phyloP scores from a whole-genome alignment of 306 rosid species.

The Quercus wislizeni region DNA sequence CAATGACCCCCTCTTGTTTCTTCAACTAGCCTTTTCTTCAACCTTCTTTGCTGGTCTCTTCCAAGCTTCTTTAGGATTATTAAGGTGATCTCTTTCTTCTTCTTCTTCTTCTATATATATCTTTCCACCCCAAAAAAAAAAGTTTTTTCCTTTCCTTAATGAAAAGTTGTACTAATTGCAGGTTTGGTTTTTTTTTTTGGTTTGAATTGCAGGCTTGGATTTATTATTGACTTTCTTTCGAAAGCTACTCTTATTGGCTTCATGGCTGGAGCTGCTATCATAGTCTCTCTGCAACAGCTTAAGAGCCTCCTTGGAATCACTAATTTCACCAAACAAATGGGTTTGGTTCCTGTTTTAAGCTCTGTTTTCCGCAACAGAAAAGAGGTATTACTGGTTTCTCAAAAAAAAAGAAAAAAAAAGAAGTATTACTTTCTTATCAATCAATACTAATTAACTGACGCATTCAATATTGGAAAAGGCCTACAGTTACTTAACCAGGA shows the following conservation, averaged over 20 bases:
- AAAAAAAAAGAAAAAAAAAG: too few relatives aligned
- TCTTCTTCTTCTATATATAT: too few relatives aligned
- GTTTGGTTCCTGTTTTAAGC: slow-evolving; percentile 63
- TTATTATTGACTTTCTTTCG: slow-evolving; percentile 85
- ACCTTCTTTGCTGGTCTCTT: slow-evolving; percentile 86
- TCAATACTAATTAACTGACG: too few relatives aligned
- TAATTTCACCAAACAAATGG: slow-evolving; percentile 80
- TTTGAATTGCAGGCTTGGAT: slow-evolving; percentile 66
- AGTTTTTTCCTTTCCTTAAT: too few relatives aligned
- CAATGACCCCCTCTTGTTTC: slow-evolving; percentile 60
- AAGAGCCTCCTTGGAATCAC: slow-evolving; percentile 84
- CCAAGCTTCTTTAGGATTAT: slow-evolving; percentile 85
- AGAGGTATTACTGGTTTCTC: slow-evolving; percentile 46
- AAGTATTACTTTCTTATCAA: too few relatives aligned
- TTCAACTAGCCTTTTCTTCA: slow-evolving; percentile 78
- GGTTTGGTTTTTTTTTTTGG: too few relatives aligned
- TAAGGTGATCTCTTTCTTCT: slow-evolving; percentile 43
- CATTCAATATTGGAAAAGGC: too few relatives aligned
- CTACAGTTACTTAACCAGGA: too few relatives aligned
- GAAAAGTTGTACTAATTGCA: background rate
- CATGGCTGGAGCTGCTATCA: slow-evolving; percentile 97
- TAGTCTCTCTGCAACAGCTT: slow-evolving; percentile 89
- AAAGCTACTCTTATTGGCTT: slow-evolving; percentile 90
- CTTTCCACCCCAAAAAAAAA: too few relatives aligned
- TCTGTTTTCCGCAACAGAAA: slow-evolving; percentile 61